A percentile compares a stretch with the other conserved stretches of the same genome.
phyloP scores from a whole-genome alignment of 495 filamentous ascomycete species.

The Tuber magnatum region DNA sequence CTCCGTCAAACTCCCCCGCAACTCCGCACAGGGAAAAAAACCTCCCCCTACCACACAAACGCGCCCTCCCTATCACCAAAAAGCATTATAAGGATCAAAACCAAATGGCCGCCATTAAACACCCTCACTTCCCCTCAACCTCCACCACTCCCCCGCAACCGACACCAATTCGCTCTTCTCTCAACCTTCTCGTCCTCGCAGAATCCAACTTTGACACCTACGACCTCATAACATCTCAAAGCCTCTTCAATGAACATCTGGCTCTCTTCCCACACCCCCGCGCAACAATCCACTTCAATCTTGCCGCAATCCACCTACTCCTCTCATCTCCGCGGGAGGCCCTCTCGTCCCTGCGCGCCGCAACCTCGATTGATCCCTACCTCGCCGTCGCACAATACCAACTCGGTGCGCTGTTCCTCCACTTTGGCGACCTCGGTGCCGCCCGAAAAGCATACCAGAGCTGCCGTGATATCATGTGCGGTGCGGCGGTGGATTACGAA shows the following conservation, averaged over 20 bases:
- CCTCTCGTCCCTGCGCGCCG: slow-evolving; percentile 8
- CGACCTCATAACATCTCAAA: slow-evolving; percentile 22
- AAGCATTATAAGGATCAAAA: not conserved
- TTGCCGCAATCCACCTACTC: slow-evolving; percentile 20
- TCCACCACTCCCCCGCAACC: not conserved
- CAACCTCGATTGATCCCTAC: not conserved
- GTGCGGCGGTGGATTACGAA: slow-evolving; percentile 10
- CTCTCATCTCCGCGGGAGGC: slow-evolving; percentile 4
- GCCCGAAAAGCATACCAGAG: not conserved
- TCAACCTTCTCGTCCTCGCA: slow-evolving; percentile 16
- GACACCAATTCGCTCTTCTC: slow-evolving; percentile 9
- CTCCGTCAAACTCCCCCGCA: not conserved
- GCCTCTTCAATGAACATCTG: slow-evolving; percentile 14
- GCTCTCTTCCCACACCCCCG: not conserved
- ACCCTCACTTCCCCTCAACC: not conserved
- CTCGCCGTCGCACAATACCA: slow-evolving; percentile 19
- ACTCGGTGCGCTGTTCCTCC: slow-evolving; percentile 2
- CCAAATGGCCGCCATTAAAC: not conserved
- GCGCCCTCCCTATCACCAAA: too few relatives aligned
- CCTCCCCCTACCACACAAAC: not conserved
- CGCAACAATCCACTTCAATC: slow-evolving; percentile 19
- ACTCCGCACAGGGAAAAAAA: not conserved
- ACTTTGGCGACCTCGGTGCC: not conserved
- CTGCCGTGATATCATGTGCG: slow-evolving; percentile 1
- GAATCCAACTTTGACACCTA: slow-evolving; percentile 26